These are phyloP conservation scores for Rhamnella rubrinervis DNA, from an alignment of 331 rosid species.

Conservation along the genomic window DNA sequence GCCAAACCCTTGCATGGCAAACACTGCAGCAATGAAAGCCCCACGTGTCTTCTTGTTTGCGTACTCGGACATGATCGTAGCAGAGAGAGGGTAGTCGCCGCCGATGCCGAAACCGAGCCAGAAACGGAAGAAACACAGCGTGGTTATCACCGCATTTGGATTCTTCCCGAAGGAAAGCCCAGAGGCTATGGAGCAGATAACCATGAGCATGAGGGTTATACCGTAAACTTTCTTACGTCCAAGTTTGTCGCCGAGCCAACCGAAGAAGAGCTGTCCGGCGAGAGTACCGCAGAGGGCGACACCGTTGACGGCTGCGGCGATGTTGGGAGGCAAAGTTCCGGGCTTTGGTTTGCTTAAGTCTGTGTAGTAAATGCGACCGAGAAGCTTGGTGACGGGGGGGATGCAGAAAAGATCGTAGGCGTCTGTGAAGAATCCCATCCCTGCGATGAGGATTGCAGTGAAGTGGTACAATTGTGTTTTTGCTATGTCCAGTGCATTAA, in stretches of 20 bases:
- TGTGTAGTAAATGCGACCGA: constrained; percentile 77
- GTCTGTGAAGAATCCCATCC: constrained; percentile 97
- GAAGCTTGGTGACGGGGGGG: constrained; percentile 67
- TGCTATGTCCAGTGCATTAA: constrained; percentile 74
- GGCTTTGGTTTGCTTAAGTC: constrained; percentile 23
- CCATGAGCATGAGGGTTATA: constrained; percentile 70
- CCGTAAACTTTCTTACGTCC: constrained; percentile 87
- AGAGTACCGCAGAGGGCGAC: constrained; percentile 81
- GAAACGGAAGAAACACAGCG: constrained; percentile 84
- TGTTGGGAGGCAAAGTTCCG: constrained; percentile 65
- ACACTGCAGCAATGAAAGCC: constrained; percentile 86
- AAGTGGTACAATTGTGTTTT: constrained; percentile 88
- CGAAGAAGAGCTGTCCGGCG: constrained; percentile 82
- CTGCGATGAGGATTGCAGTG: constrained; percentile 91
- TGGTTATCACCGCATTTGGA: constrained; percentile 44
- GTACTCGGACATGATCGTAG: constrained; percentile 94
- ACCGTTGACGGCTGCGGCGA: constrained; percentile 72
- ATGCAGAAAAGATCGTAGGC: constrained; percentile 92
- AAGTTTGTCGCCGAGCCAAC: constrained; percentile 92
- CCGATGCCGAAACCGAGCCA: constrained; percentile 99
- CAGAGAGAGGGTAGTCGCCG: constrained; percentile 92
- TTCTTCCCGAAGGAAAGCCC: constrained; percentile 64
- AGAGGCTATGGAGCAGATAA: constrained; percentile 60
- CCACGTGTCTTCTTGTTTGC: constrained; percentile 93
- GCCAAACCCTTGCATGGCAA: constrained; percentile 96